These are phyloP conservation scores for Aspergillus sp. DNA, from an alignment of 2,329 filamentous ascomycete species.

Conservation along the genomic window DNA sequence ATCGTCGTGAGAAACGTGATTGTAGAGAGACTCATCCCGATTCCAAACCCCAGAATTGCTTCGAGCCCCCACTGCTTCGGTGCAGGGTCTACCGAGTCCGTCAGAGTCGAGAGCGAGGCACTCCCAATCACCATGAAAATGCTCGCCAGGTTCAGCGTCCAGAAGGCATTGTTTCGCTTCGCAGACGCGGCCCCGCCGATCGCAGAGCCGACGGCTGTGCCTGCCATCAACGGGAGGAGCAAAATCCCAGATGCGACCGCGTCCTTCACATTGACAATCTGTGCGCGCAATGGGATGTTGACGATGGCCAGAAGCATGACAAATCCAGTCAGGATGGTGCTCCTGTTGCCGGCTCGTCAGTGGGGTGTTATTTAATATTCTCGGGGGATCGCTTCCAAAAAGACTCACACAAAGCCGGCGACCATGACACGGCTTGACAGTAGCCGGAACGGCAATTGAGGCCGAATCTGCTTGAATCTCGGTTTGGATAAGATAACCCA, in stretches of 20 bases:
- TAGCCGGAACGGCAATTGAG: slow-evolving; percentile 7
- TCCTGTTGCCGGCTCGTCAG: not conserved
- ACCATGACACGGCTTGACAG: slow-evolving; percentile 5
- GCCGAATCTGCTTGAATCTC: not conserved
- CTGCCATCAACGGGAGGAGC: slow-evolving; percentile 3
- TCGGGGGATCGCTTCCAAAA: not conserved
- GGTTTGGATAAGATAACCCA: not conserved
- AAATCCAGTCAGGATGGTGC: slow-evolving; percentile 7
- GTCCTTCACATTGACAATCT: slow-evolving; percentile 7
- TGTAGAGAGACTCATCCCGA: slow-evolving; percentile 10
- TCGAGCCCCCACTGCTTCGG: slow-evolving; percentile 6
- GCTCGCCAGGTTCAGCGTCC: slow-evolving; percentile 12
- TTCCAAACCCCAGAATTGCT: slow-evolving; percentile 6
- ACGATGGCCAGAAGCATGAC: slow-evolving; percentile 7
- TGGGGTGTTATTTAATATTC: not conserved
- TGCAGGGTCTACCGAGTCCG: slow-evolving; percentile 6
- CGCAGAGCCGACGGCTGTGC: slow-evolving; percentile 4
- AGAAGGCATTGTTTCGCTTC: slow-evolving; percentile 10
- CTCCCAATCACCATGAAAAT: slow-evolving; percentile 10
- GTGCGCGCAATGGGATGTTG: slow-evolving; percentile 5
- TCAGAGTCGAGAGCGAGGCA: slow-evolving; percentile 7
- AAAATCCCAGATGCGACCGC: slow-evolving; percentile 1
- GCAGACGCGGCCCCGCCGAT: slow-evolving; percentile 7
- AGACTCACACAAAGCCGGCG: slow-evolving; percentile 3
- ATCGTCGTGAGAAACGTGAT: slow-evolving; percentile 10